Conservation (phyloP, 345 rosid species). For the Limnanthes douglasii region DNA sequence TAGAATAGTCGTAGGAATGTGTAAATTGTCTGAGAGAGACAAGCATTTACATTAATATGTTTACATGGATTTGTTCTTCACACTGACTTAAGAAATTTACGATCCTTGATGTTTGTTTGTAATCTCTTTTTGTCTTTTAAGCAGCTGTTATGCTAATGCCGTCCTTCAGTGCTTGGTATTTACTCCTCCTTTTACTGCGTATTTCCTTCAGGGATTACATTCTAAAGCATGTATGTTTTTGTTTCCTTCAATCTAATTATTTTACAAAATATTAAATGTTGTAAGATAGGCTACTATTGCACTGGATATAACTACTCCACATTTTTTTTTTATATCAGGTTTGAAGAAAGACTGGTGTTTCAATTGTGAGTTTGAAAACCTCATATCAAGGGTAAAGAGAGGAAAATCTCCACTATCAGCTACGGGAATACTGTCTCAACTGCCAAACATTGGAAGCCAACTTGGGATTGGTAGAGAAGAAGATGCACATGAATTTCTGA, state of each 20-base stretch:
- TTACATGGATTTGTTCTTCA: constrained; percentile 4
- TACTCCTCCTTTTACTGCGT: constrained; percentile 85
- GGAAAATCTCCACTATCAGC: constrained; percentile 66
- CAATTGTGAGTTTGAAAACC: constrained; percentile 71
- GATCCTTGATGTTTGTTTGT: constrained; percentile 7
- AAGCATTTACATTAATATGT: too few relatives aligned
- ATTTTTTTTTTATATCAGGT: constrained; percentile 31
- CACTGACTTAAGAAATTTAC: constrained; percentile 8
- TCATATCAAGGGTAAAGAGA: constrained; percentile 62
- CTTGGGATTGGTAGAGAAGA: constrained; percentile 86
- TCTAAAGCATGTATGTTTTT: constrained; percentile 56
- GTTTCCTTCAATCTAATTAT: constrained; percentile 4
- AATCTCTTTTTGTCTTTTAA: constrained; percentile 14
- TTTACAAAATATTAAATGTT: constrained; percentile 5
- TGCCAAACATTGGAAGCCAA: constrained; percentile 54
- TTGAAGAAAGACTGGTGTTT: constrained; percentile 67
- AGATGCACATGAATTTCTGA: constrained; percentile 97
- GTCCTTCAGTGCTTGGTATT: constrained; percentile 87
- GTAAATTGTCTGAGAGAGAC: too few relatives aligned
- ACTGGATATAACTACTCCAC: constrained; percentile 3
- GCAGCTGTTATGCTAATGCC: constrained; percentile 97
- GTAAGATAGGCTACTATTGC: constrained; percentile 3
- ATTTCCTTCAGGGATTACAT: constrained; percentile 75
- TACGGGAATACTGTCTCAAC: constrained; percentile 45
- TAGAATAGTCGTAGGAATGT: too few relatives aligned